Percentiles rank a stretch among this genome's conserved stretches.
These are phyloP conservation scores for Tephrocybe sp. DNA, from an alignment of 768 basidiomycete species.

Conservation along the genomic window DNA sequence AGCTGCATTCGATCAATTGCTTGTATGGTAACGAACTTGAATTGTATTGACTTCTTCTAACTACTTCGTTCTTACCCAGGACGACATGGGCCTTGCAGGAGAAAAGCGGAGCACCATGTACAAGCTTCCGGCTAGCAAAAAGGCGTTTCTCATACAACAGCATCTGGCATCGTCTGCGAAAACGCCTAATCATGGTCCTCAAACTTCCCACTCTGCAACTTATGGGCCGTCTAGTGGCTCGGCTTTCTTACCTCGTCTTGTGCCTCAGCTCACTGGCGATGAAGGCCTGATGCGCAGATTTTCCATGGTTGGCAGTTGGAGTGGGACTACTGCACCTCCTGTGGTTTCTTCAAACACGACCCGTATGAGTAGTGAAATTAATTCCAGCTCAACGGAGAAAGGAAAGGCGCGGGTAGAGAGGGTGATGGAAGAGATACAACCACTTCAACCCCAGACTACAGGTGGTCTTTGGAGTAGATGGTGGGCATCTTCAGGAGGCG, in stretches of 20 bases:
- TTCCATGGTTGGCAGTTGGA: slow-evolving; percentile 64
- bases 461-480: slow-evolving; percentile 75
- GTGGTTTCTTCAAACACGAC: slow-evolving; percentile 26
- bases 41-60: not conserved
- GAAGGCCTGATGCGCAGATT: slow-evolving; percentile 63
- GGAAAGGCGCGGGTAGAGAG: slow-evolving; percentile 27
- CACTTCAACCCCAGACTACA: slow-evolving; percentile 62
- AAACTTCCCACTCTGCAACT: slow-evolving; percentile 43
- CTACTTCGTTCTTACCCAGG: slow-evolving; percentile 37
- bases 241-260: slow-evolving; percentile 59
- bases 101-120: slow-evolving; percentile 63
- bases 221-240: slow-evolving; percentile 60
- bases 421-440: slow-evolving; percentile 30
- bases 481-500: slow-evolving; percentile 70
- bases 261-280: slow-evolving; percentile 77
- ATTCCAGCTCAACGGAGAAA: slow-evolving; percentile 21
- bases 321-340: slow-evolving; percentile 34
- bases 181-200: slow-evolving; percentile 20
- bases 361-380: slow-evolving; percentile 38
- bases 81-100: slow-evolving; percentile 73
- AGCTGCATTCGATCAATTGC: slow-evolving; percentile 62
- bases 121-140: slow-evolving; percentile 56
- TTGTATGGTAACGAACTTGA: slow-evolving; percentile 39
- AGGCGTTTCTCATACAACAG: slow-evolving; percentile 64
- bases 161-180: slow-evolving; percentile 35